Base-by-base conservation (phyloP, 129 eudicot genomes). In the Flaveria sonorensis region DNA sequence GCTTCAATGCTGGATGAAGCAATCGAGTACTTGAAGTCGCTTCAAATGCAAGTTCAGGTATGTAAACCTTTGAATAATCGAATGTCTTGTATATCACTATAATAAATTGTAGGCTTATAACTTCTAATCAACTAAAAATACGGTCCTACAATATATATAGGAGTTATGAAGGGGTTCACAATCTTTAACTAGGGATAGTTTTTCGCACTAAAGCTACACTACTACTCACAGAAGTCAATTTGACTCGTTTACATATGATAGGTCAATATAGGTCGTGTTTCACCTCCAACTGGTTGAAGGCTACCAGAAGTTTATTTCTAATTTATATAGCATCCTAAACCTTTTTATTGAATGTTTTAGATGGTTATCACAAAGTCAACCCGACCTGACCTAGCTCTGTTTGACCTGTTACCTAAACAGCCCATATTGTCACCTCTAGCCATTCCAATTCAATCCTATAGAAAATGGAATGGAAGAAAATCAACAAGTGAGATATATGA, bases 1-100 rank as follows among this genome's bases (percentile, higher is more conserved):
- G 97, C 97, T 82, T 93, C 98, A 15, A 83, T 90, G 98, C 67
- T 93, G 74, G 98, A 90, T 75, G 96, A 93, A 79, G 95, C 96
- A 48, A 90, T 86, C 6, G 87, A 86, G 81, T 93, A 90, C 84
- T 83, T 88, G 83, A 93, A 90, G 73, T 76, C 92, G 30, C 97
- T 93, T 50, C 96, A 88, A 78, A 32, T 85, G 83, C 96, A 93
- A 88, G 92, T 93, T 2, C 92, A 90, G 89, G 97, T 89, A 57
- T 53, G 45, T 72, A 21, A 36, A 72, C 61, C 50, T 69, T 52
- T 0, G 0, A 26, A 43, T 15, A 7, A 7, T 69, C 15, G 15
- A 30, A 51, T 70, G 20, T 15, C 23, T 70, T 47, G 40, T 12
- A 24, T 11, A 50, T 23, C 18, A 50, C n/a, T 14, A 43, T 36